Evolutionary conservation across 139 green algal species (phyloP).

Genomic region (Auxenochlorella protothecoides): DNA sequence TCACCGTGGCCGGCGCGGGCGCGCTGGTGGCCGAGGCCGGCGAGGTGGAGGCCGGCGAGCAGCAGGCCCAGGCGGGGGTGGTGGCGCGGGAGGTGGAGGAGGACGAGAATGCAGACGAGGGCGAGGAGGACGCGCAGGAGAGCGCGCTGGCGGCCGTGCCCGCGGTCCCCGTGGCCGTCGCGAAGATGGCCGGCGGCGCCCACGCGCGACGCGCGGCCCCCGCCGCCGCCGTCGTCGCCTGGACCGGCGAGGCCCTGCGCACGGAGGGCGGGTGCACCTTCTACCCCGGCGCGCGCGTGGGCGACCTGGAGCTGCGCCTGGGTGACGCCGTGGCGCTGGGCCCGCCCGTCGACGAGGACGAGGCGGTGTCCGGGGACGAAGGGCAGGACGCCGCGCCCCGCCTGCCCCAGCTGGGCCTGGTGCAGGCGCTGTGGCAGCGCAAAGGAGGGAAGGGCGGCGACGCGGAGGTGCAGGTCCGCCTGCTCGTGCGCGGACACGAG

Average conservation of each 20-base stretch:
- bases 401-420: conserved; percentile 34
- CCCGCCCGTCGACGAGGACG: conserved; percentile 15
- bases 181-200: conserved; percentile 1
- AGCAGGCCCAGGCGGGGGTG: conserved; percentile 12
- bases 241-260: conserved; percentile 15
- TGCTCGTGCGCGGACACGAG: conserved; percentile 55
- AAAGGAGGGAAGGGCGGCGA: not conserved
- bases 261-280: conserved; percentile 22
- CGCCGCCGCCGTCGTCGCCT: conserved; percentile 10
- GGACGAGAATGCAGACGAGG: conserved; percentile 57
- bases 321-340: conserved; percentile 40
- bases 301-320: conserved; percentile 23
- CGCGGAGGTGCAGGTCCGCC: conserved; percentile 52
- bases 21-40: conserved; percentile 5
- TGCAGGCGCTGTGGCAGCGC: conserved; percentile 63
- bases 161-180: not conserved
- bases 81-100: conserved; percentile 48
- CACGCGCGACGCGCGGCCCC: conserved; percentile 1
- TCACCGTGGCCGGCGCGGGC: conserved; percentile 18
- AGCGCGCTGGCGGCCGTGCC: conserved; percentile 32
- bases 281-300: conserved; percentile 24
- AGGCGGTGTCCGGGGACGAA: conserved; percentile 18
- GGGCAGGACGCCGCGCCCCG: conserved; percentile 2
- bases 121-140: conserved; percentile 41
- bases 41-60: conserved; percentile 10